A percentile compares a stretch with the other conserved stretches of the same genome.
phyloP scores from a whole-genome alignment of 192 early-diverging fungal genomes.

The Thoreauomyces humboldtii region DNA sequence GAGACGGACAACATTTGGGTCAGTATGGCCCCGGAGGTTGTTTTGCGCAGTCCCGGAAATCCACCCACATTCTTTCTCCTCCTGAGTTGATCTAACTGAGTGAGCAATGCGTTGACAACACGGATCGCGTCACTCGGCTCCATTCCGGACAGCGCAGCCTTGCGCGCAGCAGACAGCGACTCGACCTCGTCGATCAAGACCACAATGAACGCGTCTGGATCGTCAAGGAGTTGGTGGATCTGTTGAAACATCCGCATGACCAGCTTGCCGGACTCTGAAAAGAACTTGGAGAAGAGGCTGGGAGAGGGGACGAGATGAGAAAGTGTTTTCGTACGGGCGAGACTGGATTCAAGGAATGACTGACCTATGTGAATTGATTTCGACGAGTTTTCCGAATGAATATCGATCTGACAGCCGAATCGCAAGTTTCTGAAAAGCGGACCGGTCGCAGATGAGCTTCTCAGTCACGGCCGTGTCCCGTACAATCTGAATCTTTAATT shows the following conservation, averaged over 20 bases:
- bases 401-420: slow-evolving; percentile 59
- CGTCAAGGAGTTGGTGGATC: slow-evolving; percentile 55
- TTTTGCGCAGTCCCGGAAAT: too few relatives aligned
- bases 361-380: slow-evolving; percentile 66
- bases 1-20: too few relatives aligned
- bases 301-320: not conserved
- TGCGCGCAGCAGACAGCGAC: slow-evolving; percentile 61
- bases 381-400: slow-evolving; percentile 53
- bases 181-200: slow-evolving; percentile 79
- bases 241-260: slow-evolving; percentile 61
- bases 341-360: not conserved
- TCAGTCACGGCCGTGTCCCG: too few relatives aligned
- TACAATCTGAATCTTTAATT: too few relatives aligned
- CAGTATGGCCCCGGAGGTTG: too few relatives aligned
- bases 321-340: too few relatives aligned
- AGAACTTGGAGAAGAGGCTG: slow-evolving; percentile 74
- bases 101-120: slow-evolving; percentile 68
- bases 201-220: slow-evolving; percentile 58
- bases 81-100: slow-evolving; percentile 68
- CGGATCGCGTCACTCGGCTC: slow-evolving; percentile 72
- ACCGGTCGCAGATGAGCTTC: too few relatives aligned
- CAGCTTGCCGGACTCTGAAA: slow-evolving; percentile 69
- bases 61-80: slow-evolving; percentile 49
- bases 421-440: slow-evolving; percentile 52
- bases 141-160: slow-evolving; percentile 57